These are phyloP conservation scores for Berberis thunbergii DNA, from an alignment of 164 flowering plant genomes.

Conservation along the genomic window DNA sequence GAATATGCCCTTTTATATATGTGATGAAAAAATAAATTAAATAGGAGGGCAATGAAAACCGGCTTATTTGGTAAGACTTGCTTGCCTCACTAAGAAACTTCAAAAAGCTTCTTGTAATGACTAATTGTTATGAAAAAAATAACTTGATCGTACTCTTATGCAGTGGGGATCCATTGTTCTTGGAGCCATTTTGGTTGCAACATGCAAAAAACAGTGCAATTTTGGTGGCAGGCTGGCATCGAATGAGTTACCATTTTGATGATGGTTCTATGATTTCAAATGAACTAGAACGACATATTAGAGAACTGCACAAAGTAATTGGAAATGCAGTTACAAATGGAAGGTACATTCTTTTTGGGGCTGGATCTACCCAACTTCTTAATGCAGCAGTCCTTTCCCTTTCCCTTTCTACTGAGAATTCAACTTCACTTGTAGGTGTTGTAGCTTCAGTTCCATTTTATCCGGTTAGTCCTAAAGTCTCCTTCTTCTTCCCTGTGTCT, in stretches of 20 bases:
- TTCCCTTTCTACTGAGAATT: conserved; percentile 31
- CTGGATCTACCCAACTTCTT: conserved; percentile 64
- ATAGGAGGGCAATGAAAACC: too few relatives aligned
- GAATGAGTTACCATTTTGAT: conserved; percentile 42
- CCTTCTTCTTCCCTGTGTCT: background rate
- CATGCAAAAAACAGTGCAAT: conserved; percentile 31
- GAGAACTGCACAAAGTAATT: conserved; percentile 30
- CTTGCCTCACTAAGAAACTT: background rate
- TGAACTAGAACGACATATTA: conserved; percentile 35
- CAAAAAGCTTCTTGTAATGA: background rate
- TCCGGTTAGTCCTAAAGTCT: conserved; percentile 22
- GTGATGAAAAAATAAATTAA: background rate
- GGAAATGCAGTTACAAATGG: conserved; percentile 56
- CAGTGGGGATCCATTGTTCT: conserved; percentile 34
- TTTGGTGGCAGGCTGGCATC: conserved; percentile 53
- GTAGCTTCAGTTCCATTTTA: conserved; percentile 55
- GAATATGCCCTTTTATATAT: background rate
- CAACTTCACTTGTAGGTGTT: conserved; percentile 32
- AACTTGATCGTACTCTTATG: conserved; percentile 47
- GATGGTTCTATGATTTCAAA: conserved; percentile 12
- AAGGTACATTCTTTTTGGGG: conserved; percentile 47
- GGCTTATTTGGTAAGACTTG: too few relatives aligned
- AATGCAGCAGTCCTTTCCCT: conserved; percentile 40
- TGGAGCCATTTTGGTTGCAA: conserved; percentile 43
- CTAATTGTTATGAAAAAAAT: background rate